Conservation (phyloP, 2,329 filamentous ascomycete genomes). For the Knufia petricola region DNA sequence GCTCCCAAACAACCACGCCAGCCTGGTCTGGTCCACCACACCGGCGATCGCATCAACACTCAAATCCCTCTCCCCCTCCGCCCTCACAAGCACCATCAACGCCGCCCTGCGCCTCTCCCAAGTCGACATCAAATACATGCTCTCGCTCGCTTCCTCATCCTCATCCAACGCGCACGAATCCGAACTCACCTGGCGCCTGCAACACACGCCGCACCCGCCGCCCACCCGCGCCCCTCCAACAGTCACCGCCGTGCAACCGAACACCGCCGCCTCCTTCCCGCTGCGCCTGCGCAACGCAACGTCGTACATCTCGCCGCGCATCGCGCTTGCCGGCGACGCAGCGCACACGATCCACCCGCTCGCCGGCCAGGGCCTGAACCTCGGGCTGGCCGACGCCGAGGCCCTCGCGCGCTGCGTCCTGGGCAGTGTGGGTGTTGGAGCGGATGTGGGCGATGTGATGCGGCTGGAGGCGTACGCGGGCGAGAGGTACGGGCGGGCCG, state of each 20-base stretch:
- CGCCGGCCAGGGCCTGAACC: constrained; percentile 87
- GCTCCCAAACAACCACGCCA: constrained; percentile 70
- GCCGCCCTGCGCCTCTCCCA: constrained; percentile 77
- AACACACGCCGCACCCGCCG: constrained; percentile 52
- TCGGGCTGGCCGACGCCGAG: constrained; percentile 81
- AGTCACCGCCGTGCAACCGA: constrained; percentile 63
- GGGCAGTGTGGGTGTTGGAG: constrained; percentile 68
- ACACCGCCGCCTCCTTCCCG: constrained; percentile 79
- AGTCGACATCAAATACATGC: constrained; percentile 74
- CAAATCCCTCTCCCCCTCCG: constrained; percentile 60
- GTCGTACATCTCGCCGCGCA: constrained; percentile 79
- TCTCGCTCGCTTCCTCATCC: constrained; percentile 46
- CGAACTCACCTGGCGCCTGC: constrained; percentile 72
- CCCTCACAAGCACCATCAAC: constrained; percentile 84
- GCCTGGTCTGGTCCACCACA: constrained; percentile 91
- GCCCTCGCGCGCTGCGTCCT: constrained; percentile 66
- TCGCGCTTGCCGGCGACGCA: constrained; percentile 86
- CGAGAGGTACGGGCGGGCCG: constrained; percentile 59
- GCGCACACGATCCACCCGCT: constrained; percentile 93
- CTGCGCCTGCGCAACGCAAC: constrained; percentile 88
- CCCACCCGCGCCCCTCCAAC: constrained; percentile 49
- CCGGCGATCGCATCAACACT: constrained; percentile 67
- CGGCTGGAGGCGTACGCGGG: constrained; percentile 71
- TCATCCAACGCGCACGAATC: constrained; percentile 13
- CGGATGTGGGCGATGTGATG: constrained; percentile 72